Base-by-base conservation (phyloP, 257 asterid species). In the Gentiana straminea region DNA sequence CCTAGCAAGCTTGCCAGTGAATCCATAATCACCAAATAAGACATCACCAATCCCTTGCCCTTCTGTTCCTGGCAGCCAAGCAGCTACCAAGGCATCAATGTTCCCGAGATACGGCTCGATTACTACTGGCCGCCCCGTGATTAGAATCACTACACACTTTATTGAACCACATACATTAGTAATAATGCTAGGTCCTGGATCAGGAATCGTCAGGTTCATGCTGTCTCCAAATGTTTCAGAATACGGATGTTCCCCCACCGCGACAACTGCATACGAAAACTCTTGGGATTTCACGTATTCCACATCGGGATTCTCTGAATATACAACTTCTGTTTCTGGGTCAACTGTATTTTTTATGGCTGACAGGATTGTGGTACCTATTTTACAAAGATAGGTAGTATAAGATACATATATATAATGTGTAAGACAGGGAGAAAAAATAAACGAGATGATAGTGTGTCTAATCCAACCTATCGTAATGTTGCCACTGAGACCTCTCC, bases 11-110 rank as follows among this genome's bases (percentile, higher is more conserved):
- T 77, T 77, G 11, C 83, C 83, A 0, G 79, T 70, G 33, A 77
- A 77, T 35, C 77, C 77, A 10, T 73, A 73, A 54, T 73, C 79
- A 6, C 83, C 79, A 53, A 77, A 77, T 43, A 77, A 12, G 58
- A 59, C 75, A 70, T 77, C 83, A 43, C 77, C 68, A 52, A 77
- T 58, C 4, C 83, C 83, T 55, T 73, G 83, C 4, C 83, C 83
- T 68, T 77, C 83, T 0, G 75, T 73, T 0, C 83, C 83, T 2
- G 83, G 83, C 57, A 77, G 77, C 79, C 83, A 77, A 24, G 83
- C 83, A 36, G 83, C 79, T 12, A 73, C 75, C 0, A 77, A 72
- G 0, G 75, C 79, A 8, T 71, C 80, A 34, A 77, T 70, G 58
- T 49, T 55, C 0, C 51, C 58, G 11, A 77, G 57, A 36, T 74